phyloP scores from a whole-genome alignment of 306 rosid species.

The Mimosa bimucronata region DNA sequence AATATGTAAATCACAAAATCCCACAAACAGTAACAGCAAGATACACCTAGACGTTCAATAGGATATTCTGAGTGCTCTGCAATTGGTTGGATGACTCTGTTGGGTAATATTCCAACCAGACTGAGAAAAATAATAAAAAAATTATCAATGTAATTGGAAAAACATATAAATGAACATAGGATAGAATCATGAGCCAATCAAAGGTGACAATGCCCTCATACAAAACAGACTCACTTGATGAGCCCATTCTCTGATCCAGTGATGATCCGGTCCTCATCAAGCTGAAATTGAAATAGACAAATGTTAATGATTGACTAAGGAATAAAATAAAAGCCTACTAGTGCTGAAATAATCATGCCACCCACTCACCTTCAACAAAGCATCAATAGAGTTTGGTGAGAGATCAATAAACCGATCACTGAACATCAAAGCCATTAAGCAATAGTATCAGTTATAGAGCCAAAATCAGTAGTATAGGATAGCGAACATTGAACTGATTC shows the following conservation, averaged over 20 bases:
- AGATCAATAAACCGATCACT: slow-evolving; percentile 89
- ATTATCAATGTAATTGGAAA: slow-evolving; percentile 16
- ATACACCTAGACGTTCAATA: slow-evolving; percentile 80
- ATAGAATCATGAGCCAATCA: slow-evolving; percentile 23
- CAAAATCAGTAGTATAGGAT: slow-evolving; percentile 6
- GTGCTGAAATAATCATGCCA: slow-evolving; percentile 29
- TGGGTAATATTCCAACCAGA: slow-evolving; percentile 85
- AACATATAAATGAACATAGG: slow-evolving; percentile 7
- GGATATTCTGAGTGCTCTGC: slow-evolving; percentile 92
- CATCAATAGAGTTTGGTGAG: slow-evolving; percentile 74
- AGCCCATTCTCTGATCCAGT: slow-evolving; percentile 92
- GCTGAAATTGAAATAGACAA: slow-evolving; percentile 46
- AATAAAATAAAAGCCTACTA: not conserved
- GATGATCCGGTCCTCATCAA: slow-evolving; percentile 92
- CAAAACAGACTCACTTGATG: slow-evolving; percentile 71
- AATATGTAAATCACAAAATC: not conserved
- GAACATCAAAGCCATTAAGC: slow-evolving; percentile 38
- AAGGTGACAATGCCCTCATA: slow-evolving; percentile 20
- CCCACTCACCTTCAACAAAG: slow-evolving; percentile 75
- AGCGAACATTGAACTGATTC: not conserved
- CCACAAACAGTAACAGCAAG: not conserved
- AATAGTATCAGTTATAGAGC: slow-evolving; percentile 3
- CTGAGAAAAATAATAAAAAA: slow-evolving; percentile 42
- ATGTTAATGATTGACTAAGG: not conserved
- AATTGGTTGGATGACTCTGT: slow-evolving; percentile 86